Evolutionary conservation across 2,329 filamentous ascomycete genomes (phyloP).

Genomic region (Trichoderma arundinaceum): DNA sequence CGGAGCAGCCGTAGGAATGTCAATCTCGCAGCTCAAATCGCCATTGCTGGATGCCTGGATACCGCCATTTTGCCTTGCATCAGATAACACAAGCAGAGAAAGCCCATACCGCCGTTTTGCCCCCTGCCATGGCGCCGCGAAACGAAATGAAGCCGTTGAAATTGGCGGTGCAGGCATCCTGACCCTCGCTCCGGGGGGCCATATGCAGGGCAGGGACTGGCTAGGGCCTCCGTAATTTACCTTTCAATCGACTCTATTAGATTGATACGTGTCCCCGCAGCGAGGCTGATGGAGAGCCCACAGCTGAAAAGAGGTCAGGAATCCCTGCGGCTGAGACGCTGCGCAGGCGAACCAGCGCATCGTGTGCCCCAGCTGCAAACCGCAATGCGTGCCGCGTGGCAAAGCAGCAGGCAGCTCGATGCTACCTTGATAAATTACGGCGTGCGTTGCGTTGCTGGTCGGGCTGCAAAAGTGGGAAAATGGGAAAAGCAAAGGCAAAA

Average conservation of each 20-base stretch:
- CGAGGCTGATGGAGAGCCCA: constrained; percentile 7
- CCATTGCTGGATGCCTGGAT: background rate
- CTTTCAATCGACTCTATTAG: background rate
- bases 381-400: constrained; percentile 5
- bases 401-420: constrained; percentile 2
- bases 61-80: background rate
- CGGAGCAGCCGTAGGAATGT: constrained; percentile 2
- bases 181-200: background rate
- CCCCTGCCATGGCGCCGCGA: constrained; percentile 16
- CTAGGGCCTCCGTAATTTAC: background rate
- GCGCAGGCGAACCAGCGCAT: constrained; percentile 20
- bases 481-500: background rate
- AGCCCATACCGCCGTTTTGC: constrained; percentile 22
- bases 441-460: background rate
- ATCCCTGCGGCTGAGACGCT: constrained; percentile 18
- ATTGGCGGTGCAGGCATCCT: constrained; percentile 28
- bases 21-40: no score
- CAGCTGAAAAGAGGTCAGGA: constrained; percentile 5
- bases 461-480: constrained; percentile 13
- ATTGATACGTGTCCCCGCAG: constrained; percentile 25
- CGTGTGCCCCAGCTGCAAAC: constrained; percentile 18
- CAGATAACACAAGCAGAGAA: background rate
- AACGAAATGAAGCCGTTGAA: constrained; percentile 14
- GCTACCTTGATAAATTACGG: constrained; percentile 5
- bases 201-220: background rate